Conservation (phyloP, 2,329 filamentous ascomycete species). For the Penicillium sp. region DNA sequence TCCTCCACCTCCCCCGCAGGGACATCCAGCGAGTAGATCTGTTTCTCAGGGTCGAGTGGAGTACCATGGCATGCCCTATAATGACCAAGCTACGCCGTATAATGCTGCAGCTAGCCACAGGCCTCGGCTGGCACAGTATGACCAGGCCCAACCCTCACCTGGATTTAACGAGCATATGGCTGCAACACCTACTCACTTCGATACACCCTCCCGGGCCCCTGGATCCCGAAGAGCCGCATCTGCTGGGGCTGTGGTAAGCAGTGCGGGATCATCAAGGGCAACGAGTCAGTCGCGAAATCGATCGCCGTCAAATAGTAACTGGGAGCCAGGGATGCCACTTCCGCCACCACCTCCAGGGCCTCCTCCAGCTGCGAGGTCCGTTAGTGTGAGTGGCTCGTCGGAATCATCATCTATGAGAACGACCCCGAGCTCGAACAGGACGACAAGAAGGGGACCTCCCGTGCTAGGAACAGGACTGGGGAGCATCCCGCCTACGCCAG, state of each 20-base stretch:
- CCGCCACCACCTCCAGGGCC: slow-evolving; percentile 50
- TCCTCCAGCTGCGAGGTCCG: slow-evolving; percentile 43
- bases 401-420: slow-evolving; percentile 32
- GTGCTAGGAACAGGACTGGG: slow-evolving; percentile 41
- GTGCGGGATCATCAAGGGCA: slow-evolving; percentile 33
- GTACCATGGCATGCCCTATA: slow-evolving; percentile 22
- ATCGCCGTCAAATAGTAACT: slow-evolving; percentile 37
- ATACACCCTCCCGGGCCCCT: slow-evolving; percentile 36
- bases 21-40: slow-evolving; percentile 31
- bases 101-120: slow-evolving; percentile 18
- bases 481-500: slow-evolving; percentile 47
- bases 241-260: slow-evolving; percentile 43
- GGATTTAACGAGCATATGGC: slow-evolving; percentile 14
- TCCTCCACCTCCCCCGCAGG: slow-evolving; percentile 40
- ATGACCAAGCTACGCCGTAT: background rate
- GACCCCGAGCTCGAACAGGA: slow-evolving; percentile 15
- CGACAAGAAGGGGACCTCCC: slow-evolving; percentile 34
- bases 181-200: slow-evolving; percentile 22
- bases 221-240: slow-evolving; percentile 47
- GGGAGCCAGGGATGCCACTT: slow-evolving; percentile 49
- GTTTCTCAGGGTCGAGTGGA: slow-evolving; percentile 36
- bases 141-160: slow-evolving; percentile 23
- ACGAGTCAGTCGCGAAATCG: slow-evolving; percentile 36
- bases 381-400: slow-evolving; percentile 39
- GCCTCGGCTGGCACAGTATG: slow-evolving; percentile 21